Evolutionary conservation across 495 filamentous ascomycete genomes (phyloP), one percentile per base, ranked within the genome.

Genomic region (Aspergillus asperescens): DNA sequence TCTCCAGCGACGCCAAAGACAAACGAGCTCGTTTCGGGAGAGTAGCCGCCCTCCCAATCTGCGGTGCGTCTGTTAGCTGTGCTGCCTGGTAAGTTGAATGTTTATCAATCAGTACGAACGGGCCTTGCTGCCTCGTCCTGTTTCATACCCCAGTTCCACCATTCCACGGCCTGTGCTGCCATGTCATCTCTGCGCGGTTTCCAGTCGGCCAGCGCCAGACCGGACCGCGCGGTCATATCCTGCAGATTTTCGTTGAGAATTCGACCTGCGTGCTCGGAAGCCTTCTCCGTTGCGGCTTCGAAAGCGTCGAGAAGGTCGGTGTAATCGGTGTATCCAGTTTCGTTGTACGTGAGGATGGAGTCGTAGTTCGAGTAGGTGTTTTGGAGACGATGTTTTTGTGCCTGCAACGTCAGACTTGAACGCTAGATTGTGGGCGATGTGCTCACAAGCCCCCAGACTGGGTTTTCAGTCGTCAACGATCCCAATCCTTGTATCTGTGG

Each of bases 311-410:
- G 60, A 4, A 83, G 64, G 52, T 71, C 45, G 5, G 59, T 64
- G 34, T 75, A 86, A 52, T 85, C 74, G 1, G 58, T 59, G 32
- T 69, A 64, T 1, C 85, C 85, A 18, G 61, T 65, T 28, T 79
- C 70, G 29, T 81, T 79, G 63, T 81, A 88, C 6, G 82, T 85
- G 29, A 73, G 54, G 45, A 89, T 77, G 10, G 75, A 79, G 20
- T 66, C 70, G 59, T 81, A 87, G 59, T 88, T 76, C 0, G 80
- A 85, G 57, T 79, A 83, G 24, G 74, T 77, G 49, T 82, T 87
- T n/a, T 68, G 66, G 20, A 88, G 43, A 7, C 74, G 64, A 43
- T 85, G 84, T 62, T 86, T 82, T 65, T 87, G 74, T 7, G 81
- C 81, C 68, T 72, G 18, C n/a, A n/a, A n/a, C n/a, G n/a, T n/a